These are phyloP conservation scores for Vigna reflexopilosa DNA, from an alignment of 306 rosid species.

Conservation along the genomic window DNA sequence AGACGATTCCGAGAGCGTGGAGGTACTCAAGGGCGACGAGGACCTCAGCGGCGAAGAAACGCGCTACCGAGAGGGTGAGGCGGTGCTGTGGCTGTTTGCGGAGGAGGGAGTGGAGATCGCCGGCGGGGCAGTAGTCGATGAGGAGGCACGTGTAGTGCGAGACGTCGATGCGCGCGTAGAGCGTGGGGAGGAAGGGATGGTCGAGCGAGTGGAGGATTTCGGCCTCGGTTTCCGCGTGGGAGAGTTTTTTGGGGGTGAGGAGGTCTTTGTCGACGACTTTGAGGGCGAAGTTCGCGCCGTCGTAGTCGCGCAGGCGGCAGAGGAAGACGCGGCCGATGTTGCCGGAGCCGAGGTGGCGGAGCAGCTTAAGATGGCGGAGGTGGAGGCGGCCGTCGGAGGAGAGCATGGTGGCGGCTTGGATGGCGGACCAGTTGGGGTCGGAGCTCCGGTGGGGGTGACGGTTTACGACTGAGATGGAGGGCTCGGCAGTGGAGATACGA, in stretches of 20 bases:
- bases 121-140: conserved; percentile 87
- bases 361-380: conserved; percentile 81
- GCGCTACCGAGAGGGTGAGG: conserved; percentile 47
- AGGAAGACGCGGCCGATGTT: conserved; percentile 89
- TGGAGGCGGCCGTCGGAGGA: conserved; percentile 84
- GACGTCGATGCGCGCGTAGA: conserved; percentile 81
- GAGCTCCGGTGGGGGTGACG: conserved; percentile 66
- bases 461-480: not conserved
- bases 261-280: conserved; percentile 87
- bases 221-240: conserved; percentile 72
- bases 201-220: conserved; percentile 77
- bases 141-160: conserved; percentile 90
- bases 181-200: conserved; percentile 94
- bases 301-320: conserved; percentile 78
- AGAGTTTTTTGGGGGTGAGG: conserved; percentile 60
- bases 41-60: conserved; percentile 85
- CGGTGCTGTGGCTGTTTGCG: conserved; percentile 56
- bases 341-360: conserved; percentile 90
- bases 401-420: conserved; percentile 71
- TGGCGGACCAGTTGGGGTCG: conserved; percentile 86
- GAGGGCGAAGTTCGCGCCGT: conserved; percentile 75
- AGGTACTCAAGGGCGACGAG: conserved; percentile 82
- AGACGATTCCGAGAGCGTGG: conserved; percentile 80
- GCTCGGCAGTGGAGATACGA: conserved; percentile 50
- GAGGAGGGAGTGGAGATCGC: conserved; percentile 87